A percentile compares a stretch with the other conserved stretches of the same genome.
Conservation (phyloP, 257 asterid genomes). For the Anisodus tanguticus region DNA sequence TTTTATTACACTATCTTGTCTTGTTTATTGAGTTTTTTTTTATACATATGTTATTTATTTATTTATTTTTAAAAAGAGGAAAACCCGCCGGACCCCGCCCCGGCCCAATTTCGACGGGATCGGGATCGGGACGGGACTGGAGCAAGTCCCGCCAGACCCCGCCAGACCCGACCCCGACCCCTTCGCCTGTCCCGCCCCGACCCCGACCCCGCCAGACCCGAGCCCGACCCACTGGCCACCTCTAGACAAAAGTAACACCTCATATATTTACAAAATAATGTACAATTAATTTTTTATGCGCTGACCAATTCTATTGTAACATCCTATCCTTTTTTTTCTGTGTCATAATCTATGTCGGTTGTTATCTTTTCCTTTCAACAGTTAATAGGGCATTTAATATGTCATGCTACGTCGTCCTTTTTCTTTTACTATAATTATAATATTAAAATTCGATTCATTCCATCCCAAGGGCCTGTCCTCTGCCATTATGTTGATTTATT, state of each 20-base stretch:
- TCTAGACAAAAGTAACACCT: slow-evolving; percentile 24
- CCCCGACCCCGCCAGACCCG: too few relatives aligned
- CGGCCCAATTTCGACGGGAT: too few relatives aligned
- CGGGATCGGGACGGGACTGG: too few relatives aligned
- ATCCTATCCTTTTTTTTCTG: not conserved
- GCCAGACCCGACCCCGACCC: too few relatives aligned
- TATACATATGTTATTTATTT: too few relatives aligned
- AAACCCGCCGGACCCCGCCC: too few relatives aligned
- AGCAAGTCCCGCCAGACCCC: too few relatives aligned
- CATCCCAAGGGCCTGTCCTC: not conserved
- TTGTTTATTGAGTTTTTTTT: too few relatives aligned
- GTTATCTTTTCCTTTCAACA: not conserved
- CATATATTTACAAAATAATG: not conserved
- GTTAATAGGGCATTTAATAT: not conserved
- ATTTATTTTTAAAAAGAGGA: too few relatives aligned
- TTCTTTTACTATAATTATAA: not conserved
- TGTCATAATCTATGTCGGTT: not conserved
- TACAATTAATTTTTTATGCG: not conserved
- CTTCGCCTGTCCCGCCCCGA: too few relatives aligned
- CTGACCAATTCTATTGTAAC: slow-evolving; percentile 2
- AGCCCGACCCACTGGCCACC: too few relatives aligned
- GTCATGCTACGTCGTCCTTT: not conserved
- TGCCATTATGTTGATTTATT: not conserved
- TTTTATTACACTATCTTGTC: too few relatives aligned
- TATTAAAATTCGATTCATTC: not conserved